Evolutionary conservation across 2,329 filamentous ascomycete species (phyloP).

Genomic region (Colletotrichum nymphaeae): DNA sequence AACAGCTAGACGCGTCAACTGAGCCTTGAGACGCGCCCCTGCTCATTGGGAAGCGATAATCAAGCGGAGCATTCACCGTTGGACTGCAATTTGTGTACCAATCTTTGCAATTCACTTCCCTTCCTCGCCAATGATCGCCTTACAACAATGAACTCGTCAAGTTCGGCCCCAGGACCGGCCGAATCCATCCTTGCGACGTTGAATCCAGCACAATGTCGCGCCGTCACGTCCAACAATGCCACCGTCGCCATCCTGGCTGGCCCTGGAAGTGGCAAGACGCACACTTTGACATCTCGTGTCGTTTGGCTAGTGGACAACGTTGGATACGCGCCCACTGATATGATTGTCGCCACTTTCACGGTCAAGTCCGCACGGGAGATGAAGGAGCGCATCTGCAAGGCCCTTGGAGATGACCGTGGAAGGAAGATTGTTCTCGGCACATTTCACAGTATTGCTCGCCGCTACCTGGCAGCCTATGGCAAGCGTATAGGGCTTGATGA

Average conservation of each 20-base stretch:
- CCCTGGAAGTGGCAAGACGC: constrained; percentile 87
- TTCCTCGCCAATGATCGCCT: constrained; percentile 3
- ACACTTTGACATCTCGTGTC: constrained; percentile 92
- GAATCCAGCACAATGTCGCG: constrained; percentile 66
- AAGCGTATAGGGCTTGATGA: constrained; percentile 83
- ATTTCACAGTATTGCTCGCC: constrained; percentile 91
- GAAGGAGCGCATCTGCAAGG: constrained; percentile 84
- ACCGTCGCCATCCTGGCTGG: constrained; percentile 76
- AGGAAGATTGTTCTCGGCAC: constrained; percentile 87
- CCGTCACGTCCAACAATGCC: constrained; percentile 62
- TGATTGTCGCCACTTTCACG: constrained; percentile 96
- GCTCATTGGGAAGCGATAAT: background rate
- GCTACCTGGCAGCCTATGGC: constrained; percentile 87
- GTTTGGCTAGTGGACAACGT: constrained; percentile 84
- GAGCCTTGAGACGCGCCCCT: background rate
- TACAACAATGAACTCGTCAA: constrained; percentile 30
- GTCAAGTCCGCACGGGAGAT: constrained; percentile 95
- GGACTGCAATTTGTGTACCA: background rate
- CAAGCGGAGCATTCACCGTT: background rate
- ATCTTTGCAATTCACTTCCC: background rate
- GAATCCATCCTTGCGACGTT: constrained; percentile 58
- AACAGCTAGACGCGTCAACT: constrained; percentile 11
- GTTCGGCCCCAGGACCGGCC: constrained; percentile 31
- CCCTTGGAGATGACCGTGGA: constrained; percentile 83
- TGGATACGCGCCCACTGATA: constrained; percentile 82